Conservation (phyloP, 1,284 basidiomycete species). For the Chiua sp. region DNA sequence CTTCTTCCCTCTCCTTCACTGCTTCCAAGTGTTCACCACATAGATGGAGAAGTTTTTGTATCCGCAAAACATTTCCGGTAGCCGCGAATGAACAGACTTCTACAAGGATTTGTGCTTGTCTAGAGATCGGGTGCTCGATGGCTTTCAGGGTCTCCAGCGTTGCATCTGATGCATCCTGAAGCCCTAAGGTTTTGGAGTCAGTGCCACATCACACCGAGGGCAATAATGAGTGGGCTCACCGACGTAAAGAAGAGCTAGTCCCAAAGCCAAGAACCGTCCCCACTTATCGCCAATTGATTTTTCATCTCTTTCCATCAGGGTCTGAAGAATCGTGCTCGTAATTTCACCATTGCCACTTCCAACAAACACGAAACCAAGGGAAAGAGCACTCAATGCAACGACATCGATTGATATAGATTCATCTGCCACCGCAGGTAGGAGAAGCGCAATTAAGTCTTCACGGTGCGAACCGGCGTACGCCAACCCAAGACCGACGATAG, state of each 20-base stretch:
- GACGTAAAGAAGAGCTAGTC: conserved; percentile 91
- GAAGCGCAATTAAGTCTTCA: conserved; percentile 80
- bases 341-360: conserved; percentile 97
- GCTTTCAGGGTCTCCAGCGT: conserved; percentile 96
- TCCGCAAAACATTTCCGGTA: conserved; percentile 94
- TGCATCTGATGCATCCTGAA: conserved; percentile 92
- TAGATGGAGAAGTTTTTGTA: conserved; percentile 93
- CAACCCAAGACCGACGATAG: conserved; percentile 91
- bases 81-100: conserved; percentile 96
- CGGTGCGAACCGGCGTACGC: conserved; percentile 95
- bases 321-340: conserved; percentile 89
- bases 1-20: conserved; percentile 57
- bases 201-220: background rate
- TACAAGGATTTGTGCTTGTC: conserved; percentile 91
- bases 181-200: conserved; percentile 52
- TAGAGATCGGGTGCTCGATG: conserved; percentile 92
- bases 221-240: conserved; percentile 52
- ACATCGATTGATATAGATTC: conserved; percentile 90
- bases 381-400: conserved; percentile 83
- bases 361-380: conserved; percentile 95
- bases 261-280: conserved; percentile 91
- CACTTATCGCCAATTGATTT: conserved; percentile 89
- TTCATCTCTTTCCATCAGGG: conserved; percentile 89
- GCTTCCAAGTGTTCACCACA: conserved; percentile 91
- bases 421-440: conserved; percentile 85